Conservation (phyloP, 108 stramenopile genomes). For the Craspedostauros australis region DNA sequence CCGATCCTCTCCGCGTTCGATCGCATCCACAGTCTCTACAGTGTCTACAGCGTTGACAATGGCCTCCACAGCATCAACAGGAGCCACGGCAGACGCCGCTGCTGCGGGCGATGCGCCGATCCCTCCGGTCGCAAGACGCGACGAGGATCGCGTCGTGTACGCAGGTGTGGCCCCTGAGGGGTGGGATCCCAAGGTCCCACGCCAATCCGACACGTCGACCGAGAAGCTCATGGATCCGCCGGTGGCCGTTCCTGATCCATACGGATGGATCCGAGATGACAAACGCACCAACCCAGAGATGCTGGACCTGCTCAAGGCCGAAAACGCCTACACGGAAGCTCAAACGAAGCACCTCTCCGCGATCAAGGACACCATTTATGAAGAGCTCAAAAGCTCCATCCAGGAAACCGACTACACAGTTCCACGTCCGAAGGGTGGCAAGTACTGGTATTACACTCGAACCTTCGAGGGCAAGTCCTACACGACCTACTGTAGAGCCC, state of each 20-base stretch:
- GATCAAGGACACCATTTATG: conserved; percentile 59
- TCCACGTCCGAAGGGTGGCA: conserved; percentile 56
- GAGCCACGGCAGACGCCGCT: too few species aligned
- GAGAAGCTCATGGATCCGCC: conserved; percentile 76
- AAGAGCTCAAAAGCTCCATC: conserved; percentile 64
- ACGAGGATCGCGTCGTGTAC: conserved; percentile 57
- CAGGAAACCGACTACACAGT: conserved; percentile 84
- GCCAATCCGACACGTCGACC: conserved; percentile 55
- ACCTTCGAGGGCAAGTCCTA: conserved; percentile 88
- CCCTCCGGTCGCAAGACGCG: conserved; percentile 64
- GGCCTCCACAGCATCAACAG: too few species aligned
- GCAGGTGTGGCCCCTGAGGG: conserved; percentile 39
- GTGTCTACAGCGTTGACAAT: too few species aligned
- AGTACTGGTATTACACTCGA: conserved; percentile 84
- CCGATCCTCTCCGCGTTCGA: too few species aligned
- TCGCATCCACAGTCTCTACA: too few species aligned
- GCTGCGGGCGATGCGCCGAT: too few species aligned
- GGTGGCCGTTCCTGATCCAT: conserved; percentile 60
- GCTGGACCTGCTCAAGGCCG: conserved; percentile 65
- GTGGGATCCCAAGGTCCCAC: conserved; percentile 23
- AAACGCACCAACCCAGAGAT: conserved; percentile 63
- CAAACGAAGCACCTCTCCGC: conserved; percentile 57
- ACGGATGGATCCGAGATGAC: conserved; percentile 92
- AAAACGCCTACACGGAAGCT: conserved; percentile 76
- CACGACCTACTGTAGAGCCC: conserved; percentile 77